Evolutionary conservation across 441 rosid species (phyloP), one percentile per base, ranked within the genome.

Genomic region (Euphorbia corollata): DNA sequence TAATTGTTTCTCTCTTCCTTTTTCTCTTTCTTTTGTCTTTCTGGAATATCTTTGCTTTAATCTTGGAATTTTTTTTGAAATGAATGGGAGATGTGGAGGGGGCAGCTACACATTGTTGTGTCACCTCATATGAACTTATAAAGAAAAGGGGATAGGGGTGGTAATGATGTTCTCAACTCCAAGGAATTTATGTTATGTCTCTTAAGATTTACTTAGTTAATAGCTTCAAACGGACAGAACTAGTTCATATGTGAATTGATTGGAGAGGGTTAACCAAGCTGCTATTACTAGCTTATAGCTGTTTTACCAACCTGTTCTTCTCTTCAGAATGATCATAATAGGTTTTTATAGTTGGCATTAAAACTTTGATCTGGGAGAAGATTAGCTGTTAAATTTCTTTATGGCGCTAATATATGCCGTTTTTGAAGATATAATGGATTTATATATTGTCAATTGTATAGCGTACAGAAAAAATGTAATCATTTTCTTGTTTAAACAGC

Each of bases 1-100:
- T 32, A n/a, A 43, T 51, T 47, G 32, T 57, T 56, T 13, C 32
- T 18, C 60, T 69, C 39, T 54, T 63, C 39, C 10, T 59, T 38
- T 57, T 70, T 36, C 41, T 8, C 7, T 3, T 13, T 16, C 20
- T 16, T 55, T 19, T 55, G 55, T 41, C 20, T 59, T 27, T 22
- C 18, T 7, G 8, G 36, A 5, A 57, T 36, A 18, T 50, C 54
- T 50, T 50, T 50, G 54, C 9, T 50, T 20, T 59, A 16, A 20
- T 51, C 18, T 19, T 39, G 13, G 67, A 43, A 2, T 20, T 51
- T 30, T 53, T 43, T 8, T 51, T n/a, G 1, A 24, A 6, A 38
- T 18, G 36, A 19, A 27, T 4, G 58, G 24, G 48, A 20, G 7
- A 20, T 18, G 24, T 23, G 45, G 50, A 20, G 41, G 41, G 41